These are phyloP conservation scores for Jackrogersella multiformis DNA, from an alignment of 495 filamentous ascomycete genomes.

Conservation along the genomic window DNA sequence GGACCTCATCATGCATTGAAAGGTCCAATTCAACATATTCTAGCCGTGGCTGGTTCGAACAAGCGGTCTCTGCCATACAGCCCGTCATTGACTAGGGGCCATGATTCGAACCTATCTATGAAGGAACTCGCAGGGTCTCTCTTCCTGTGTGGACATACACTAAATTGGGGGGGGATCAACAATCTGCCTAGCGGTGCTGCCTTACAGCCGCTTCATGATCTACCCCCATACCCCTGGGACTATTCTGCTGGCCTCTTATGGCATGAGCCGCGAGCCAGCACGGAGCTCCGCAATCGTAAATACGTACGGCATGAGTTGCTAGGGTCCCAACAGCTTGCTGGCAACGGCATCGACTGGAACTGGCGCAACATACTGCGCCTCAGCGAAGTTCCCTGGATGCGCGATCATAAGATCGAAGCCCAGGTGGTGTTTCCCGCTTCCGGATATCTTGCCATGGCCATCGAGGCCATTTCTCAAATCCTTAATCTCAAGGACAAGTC, in stretches of 20 bases:
- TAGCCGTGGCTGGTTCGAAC: slow-evolving; percentile 23
- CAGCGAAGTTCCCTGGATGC: slow-evolving; percentile 54
- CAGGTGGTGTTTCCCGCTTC: slow-evolving; percentile 64
- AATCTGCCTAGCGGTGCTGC: neutral
- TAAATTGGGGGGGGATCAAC: slow-evolving; percentile 37
- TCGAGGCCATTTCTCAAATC: slow-evolving; percentile 58
- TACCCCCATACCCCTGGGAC: slow-evolving; percentile 58
- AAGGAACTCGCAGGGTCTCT: slow-evolving; percentile 48
- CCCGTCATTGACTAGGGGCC: slow-evolving; percentile 20
- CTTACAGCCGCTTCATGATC: slow-evolving; percentile 17
- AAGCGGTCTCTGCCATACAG: slow-evolving; percentile 13
- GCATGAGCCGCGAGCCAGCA: slow-evolving; percentile 49
- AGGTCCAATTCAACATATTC: slow-evolving; percentile 63
- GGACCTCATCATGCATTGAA: slow-evolving; percentile 70
- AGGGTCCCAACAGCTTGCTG: slow-evolving; percentile 17
- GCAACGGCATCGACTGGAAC: slow-evolving; percentile 25
- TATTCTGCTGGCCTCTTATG: slow-evolving; percentile 44
- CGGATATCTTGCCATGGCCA: slow-evolving; percentile 59
- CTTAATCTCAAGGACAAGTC: neutral
- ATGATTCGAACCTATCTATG: slow-evolving; percentile 9
- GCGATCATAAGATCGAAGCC: slow-evolving; percentile 53
- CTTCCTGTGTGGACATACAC: slow-evolving; percentile 42
- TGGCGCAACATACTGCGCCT: slow-evolving; percentile 39
- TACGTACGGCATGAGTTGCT: slow-evolving; percentile 35
- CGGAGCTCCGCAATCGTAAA: slow-evolving; percentile 47